Conservation (phyloP, 164 flowering plant genomes). For the Taxillus chinensis region DNA sequence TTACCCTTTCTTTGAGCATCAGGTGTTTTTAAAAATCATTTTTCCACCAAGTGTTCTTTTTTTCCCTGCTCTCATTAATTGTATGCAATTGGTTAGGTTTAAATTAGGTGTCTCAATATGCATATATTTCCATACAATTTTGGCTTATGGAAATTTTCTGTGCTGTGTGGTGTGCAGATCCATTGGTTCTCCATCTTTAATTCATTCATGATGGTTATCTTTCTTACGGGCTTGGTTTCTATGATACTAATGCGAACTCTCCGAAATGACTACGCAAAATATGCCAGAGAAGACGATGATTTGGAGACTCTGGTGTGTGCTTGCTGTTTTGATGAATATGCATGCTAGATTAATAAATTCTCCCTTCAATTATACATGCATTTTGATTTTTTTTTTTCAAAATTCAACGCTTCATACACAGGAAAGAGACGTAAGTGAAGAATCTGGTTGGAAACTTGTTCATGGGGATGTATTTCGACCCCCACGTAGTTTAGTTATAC, state of each 20-base stretch:
- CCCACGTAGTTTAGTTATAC: slow-evolving; percentile 63
- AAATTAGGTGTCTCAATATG: no score
- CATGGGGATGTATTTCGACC: slow-evolving; percentile 98
- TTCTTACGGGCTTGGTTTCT: slow-evolving; percentile 96
- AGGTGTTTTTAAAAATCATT: slow-evolving; percentile 32
- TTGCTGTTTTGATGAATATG: background rate
- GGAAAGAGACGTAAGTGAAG: slow-evolving; percentile 99
- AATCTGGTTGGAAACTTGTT: slow-evolving; percentile 99
- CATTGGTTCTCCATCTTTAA: slow-evolving; percentile 98
- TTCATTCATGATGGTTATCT: slow-evolving; percentile 99
- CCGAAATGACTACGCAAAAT: slow-evolving; percentile 97
- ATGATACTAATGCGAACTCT: slow-evolving; percentile 98
- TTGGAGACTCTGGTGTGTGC: slow-evolving; percentile 71
- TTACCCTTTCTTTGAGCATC: slow-evolving; percentile 98
- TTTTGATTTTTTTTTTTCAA: slow-evolving; percentile 1
- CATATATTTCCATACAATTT: no score
- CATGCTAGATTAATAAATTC: no score
- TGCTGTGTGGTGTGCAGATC: slow-evolving; percentile 41
- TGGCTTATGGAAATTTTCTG: no score
- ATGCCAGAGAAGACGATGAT: slow-evolving; percentile 99
- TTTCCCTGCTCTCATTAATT: no score
- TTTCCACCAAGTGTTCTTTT: no score
- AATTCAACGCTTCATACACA: slow-evolving; percentile 14
- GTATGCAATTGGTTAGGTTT: no score
- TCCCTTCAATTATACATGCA: no score